Percentiles rank a stretch among this genome's conserved stretches.
These are phyloP conservation scores for Blumeria hordei DNA, from an alignment of 2,329 filamentous ascomycete species.

Conservation along the genomic window DNA sequence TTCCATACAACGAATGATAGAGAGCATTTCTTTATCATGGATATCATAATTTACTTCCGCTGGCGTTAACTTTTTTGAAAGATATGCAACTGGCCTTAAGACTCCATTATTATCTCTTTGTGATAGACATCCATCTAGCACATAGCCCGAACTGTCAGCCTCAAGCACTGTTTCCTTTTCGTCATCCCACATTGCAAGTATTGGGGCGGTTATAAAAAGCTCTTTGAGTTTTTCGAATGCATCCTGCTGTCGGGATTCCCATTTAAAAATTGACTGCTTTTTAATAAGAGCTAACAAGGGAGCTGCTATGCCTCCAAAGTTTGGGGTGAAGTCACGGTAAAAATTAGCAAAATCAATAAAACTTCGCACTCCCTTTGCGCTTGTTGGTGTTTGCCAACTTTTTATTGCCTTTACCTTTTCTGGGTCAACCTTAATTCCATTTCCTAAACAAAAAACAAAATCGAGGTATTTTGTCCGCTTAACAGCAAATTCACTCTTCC, in stretches of 20 bases:
- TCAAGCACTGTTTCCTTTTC: background rate
- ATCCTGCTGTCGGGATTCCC: background rate
- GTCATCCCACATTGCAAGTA: background rate
- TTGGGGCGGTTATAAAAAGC: background rate
- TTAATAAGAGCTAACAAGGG: background rate
- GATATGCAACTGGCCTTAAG: background rate
- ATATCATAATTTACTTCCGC: background rate
- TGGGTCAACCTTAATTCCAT: too few species aligned
- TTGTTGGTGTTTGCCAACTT: too few species aligned
- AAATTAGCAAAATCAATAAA: background rate
- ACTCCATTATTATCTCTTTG: background rate
- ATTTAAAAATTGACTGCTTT: background rate
- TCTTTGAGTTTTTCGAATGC: background rate
- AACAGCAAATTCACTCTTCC: too few species aligned
- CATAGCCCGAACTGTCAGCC: background rate
- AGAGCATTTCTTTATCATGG: background rate
- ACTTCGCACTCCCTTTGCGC: too few species aligned
- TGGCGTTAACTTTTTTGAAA: background rate
- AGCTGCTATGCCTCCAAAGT: background rate
- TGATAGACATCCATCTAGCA: background rate
- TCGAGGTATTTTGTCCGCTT: too few species aligned
- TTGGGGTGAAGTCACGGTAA: background rate
- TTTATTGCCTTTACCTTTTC: too few species aligned
- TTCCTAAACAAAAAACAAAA: too few species aligned
- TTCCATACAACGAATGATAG: background rate